Evolutionary conservation across 148 eudicot genomes (phyloP), one percentile per base, ranked within the genome.

Genomic region (Rheum nobile): DNA sequence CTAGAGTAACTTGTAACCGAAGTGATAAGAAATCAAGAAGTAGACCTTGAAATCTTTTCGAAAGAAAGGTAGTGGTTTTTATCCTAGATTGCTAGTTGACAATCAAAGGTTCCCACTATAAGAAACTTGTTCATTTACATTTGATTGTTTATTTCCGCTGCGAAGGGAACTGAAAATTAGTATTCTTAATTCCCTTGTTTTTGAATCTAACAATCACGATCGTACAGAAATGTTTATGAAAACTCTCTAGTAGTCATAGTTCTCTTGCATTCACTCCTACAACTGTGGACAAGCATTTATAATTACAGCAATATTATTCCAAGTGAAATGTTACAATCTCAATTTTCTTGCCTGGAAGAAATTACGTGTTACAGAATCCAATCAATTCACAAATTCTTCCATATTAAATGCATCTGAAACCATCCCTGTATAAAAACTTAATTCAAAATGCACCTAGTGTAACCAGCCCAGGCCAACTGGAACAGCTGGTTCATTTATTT

Each of bases 401-500:
- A 59, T 50, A 59, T 26, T 59, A 59, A 59, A 59, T 59, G 67
- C 67, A 26, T 59, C 67, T 59, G 67, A 59, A 35, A 59, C 67
- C 32, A 59, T 24, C 28, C 28, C 67, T 28, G 32, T 59, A 26
- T 59, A 26, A 59, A 59, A 11, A 59, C 67, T 59, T n/a, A 59
- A 59, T 28, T 59, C 34, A 59, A 59, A 59, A 26, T 28, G 17
- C 67, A 59, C 5, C 67, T 28, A 26, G 35, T 26, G 67, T 26
- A 59, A 13, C 35, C 16, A 59, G 67, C 24, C 26, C 61, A 22
- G 9, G 61, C 67, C 67, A 59, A 28, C 34, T 59, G 67, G 67
- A 59, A 28, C 67, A 59, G 67, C 32, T 59, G 67, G 34, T 59
- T 59, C 67, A 59, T 59, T 59, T 59, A 59, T 59, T 59, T 59